Evolutionary conservation across 2,329 filamentous ascomycete species (phyloP).

Genomic region (Fusarium drepaniforme): DNA sequence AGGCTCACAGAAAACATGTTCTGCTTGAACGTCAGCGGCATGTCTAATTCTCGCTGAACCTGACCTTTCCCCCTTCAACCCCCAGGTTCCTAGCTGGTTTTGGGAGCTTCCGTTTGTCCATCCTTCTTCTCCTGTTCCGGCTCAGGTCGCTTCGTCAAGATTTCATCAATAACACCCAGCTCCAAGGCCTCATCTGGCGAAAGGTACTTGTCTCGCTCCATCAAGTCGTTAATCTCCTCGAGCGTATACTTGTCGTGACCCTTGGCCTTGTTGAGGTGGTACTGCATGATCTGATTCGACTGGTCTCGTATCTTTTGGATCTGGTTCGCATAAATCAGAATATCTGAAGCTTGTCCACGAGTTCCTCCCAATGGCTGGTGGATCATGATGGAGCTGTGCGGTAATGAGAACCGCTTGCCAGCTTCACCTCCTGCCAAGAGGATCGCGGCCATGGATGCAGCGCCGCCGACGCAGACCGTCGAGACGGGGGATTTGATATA

Average conservation of each 20-base stretch:
- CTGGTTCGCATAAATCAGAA: constrained; percentile 97
- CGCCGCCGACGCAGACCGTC: constrained; percentile 94
- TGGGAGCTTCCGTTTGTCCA: constrained; percentile 20
- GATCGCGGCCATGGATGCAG: constrained; percentile 94
- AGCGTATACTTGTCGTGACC: constrained; percentile 81
- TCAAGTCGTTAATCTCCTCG: constrained; percentile 90
- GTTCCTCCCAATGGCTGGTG: constrained; percentile 90
- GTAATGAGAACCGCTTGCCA: constrained; percentile 88
- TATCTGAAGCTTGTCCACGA: constrained; percentile 78
- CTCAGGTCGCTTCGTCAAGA: constrained; percentile 75
- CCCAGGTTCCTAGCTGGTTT: constrained; percentile 18
- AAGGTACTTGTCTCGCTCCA: constrained; percentile 98
- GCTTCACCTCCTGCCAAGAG: constrained; percentile 87
- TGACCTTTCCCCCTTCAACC: background rate
- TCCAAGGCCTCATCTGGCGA: constrained; percentile 89
- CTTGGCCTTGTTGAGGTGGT: constrained; percentile 84
- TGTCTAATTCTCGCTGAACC: background rate
- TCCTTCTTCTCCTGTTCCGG: constrained; percentile 48
- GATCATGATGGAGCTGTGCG: constrained; percentile 97
- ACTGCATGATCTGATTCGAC: constrained; percentile 90
- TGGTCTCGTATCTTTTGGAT: constrained; percentile 88
- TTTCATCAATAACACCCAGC: constrained; percentile 92
- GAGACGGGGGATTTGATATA: constrained; percentile 95
- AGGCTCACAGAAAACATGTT: background rate
- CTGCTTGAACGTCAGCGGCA: background rate